A percentile compares a stretch with the other conserved stretches of the same genome.
phyloP scores from a whole-genome alignment of 2,329 filamentous ascomycete species.

The Aureobasidium uvarum region DNA sequence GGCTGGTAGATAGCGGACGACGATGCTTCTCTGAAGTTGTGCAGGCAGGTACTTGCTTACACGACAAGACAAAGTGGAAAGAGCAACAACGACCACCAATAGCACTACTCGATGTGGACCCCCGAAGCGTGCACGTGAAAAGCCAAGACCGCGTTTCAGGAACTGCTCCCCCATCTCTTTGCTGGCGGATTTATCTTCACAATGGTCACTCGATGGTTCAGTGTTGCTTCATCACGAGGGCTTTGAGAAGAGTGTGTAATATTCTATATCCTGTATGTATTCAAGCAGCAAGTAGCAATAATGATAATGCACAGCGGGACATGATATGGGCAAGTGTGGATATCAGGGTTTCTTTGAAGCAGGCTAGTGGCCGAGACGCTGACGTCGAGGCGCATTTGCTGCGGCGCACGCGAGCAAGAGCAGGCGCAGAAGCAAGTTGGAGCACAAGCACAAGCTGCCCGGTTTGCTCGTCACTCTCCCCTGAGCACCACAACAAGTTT shows the following conservation, averaged over 20 bases:
- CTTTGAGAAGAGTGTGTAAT: too few relatives aligned
- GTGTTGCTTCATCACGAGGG: too few relatives aligned
- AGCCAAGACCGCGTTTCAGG: conserved; percentile 1
- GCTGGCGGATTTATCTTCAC: neutral
- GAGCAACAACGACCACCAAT: conserved; percentile 1
- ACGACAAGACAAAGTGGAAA: neutral
- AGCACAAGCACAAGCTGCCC: conserved; percentile 21
- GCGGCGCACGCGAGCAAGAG: conserved; percentile 18
- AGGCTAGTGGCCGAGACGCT: neutral
- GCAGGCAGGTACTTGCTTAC: neutral
- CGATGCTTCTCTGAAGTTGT: neutral
- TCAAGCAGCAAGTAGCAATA: neutral
- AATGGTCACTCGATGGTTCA: neutral
- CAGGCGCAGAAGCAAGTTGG: conserved; percentile 15
- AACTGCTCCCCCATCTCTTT: neutral
- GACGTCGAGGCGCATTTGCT: neutral
- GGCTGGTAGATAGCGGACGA: neutral
- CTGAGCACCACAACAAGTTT: neutral
- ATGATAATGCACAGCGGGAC: neutral
- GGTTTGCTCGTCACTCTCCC: conserved; percentile 7
- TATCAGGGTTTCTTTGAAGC: neutral
- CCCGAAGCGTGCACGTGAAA: neutral
- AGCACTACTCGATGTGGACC: neutral
- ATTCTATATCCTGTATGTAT: neutral
- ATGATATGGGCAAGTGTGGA: neutral